Evolutionary conservation across 179 eudicot genomes (phyloP), one percentile per base, ranked within the genome.

Genomic region (Silene vulgaris): DNA sequence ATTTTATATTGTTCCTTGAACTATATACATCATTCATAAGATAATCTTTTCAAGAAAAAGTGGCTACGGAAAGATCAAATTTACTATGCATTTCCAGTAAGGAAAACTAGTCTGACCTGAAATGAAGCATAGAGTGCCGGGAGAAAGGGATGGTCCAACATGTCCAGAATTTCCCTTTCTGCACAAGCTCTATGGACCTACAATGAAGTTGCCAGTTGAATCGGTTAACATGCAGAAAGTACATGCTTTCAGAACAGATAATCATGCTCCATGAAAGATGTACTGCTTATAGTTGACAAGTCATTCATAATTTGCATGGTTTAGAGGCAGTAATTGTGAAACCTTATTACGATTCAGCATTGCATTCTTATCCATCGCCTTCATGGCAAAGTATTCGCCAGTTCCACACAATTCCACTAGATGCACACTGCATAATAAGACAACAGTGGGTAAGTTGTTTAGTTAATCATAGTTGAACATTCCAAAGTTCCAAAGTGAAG

Each of bases 161-260:
- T 86, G 80, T 93, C 92, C 19, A 93, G 88, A 79, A 96, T 96
- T 78, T 96, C 98, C 86, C 99, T 90, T 82, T 96, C 99, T 13
- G 94, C 96, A 78, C 98, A 91, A 81, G 98, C 99, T 84, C 99
- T 88, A 73, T 96, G 99, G 60, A 96, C 99, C 99, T 96, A 83
- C 75, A 75, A 62, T 6, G 29, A 73, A 72, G 50, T 77, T 70
- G 9, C 50, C 57, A 65, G 20, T 29, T 66, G 50, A 60, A 6
- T 71, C 16, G 17, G 37, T 69, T 57, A 45, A 19, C 26, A 59
- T 23, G 45, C 3, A 17, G 20, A 26, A 65, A 26, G 20, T 17
- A 43, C 28, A 32, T 66, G 60, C 12, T 56, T 65, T 8, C 71
- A 32, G 66, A 65, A 45, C 76, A 45, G 63, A 74, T 48, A 19